Percentiles rank a stretch among this genome's conserved stretches.
phyloP scores from a whole-genome alignment of 257 asterid species.

The Sherardia arvensis region DNA sequence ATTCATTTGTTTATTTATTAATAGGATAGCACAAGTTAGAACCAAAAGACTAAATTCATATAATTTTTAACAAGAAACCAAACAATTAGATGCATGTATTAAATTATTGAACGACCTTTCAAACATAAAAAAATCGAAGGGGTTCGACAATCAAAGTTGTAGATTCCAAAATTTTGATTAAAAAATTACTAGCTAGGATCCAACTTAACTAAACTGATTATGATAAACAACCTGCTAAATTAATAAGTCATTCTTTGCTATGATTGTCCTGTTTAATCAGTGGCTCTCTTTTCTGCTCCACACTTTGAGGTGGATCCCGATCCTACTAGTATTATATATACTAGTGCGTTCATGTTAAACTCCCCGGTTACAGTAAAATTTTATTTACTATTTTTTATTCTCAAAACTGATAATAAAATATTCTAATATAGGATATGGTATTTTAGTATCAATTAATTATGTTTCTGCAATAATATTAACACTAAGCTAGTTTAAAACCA shows the following conservation, averaged over 20 bases:
- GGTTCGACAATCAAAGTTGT: conserved; percentile 8
- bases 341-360: not conserved
- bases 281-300: not conserved
- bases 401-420: no score
- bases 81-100: not conserved
- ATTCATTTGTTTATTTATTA: no score
- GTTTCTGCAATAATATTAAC: no score
- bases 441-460: no score
- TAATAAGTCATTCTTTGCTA: not conserved
- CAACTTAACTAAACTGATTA: conserved; percentile 6
- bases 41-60: no score
- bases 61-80: no score
- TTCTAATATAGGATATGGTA: no score
- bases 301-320: conserved; percentile 1
- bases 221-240: not conserved
- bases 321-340: not conserved
- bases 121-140: conserved; percentile 5
- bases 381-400: no score
- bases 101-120: not conserved
- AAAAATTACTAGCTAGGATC: not conserved
- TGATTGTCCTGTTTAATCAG: not conserved
- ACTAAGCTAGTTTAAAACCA: no score
- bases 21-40: no score
- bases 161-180: not conserved
- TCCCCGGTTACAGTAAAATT: no score